Conservation (phyloP, 73 alveolate species). For the Paramecium octaurelia region DNA sequence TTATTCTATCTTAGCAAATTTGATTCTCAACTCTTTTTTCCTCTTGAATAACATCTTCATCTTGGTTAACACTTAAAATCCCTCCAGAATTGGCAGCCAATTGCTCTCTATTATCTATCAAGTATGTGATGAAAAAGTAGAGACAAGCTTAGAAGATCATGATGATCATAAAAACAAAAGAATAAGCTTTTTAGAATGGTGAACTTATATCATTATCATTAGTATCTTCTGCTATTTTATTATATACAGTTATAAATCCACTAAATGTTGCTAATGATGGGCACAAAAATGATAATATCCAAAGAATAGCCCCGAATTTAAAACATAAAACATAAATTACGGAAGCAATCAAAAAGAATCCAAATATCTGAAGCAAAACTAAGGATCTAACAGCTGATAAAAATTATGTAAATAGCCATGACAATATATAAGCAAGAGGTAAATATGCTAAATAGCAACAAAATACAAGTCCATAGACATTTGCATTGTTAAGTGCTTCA, state of each 20-base stretch:
- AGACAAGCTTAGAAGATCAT: not conserved
- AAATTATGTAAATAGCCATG: not conserved
- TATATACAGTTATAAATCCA: not conserved
- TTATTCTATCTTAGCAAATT: conserved; percentile 37
- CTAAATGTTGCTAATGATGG: conserved; percentile 1
- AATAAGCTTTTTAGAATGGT: not conserved
- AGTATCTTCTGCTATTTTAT: not conserved
- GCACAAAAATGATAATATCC: not conserved
- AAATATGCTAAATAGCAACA: not conserved
- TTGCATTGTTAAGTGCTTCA: not conserved
- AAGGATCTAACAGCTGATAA: not conserved
- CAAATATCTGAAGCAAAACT: not conserved
- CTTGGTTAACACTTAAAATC: not conserved
- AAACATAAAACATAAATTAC: not conserved
- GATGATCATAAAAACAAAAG: not conserved
- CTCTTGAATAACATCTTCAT: conserved; percentile 51
- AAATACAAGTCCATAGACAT: not conserved
- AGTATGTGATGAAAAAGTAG: not conserved
- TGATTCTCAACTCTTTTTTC: not conserved
- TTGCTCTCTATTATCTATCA: not conserved
- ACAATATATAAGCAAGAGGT: conserved; percentile 19
- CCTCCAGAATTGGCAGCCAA: not conserved
- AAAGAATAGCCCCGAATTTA: not conserved
- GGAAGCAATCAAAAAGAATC: not conserved
- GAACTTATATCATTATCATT: not conserved